These are phyloP conservation scores for Zychaea mexicana DNA, from an alignment of 371 early-diverging fungal species.

Conservation along the genomic window DNA sequence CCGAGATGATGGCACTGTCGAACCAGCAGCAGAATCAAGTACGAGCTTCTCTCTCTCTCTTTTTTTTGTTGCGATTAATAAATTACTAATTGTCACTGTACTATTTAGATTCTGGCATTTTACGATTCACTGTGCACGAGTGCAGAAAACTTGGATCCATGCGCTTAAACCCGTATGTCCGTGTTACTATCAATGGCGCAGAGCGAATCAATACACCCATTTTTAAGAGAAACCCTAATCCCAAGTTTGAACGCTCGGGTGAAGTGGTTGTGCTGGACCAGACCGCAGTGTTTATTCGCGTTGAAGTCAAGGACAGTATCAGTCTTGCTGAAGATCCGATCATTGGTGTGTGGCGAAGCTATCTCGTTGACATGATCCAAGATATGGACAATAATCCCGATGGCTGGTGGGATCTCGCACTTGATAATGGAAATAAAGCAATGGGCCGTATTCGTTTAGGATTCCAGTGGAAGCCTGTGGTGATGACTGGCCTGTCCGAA, in stretches of 20 bases:
- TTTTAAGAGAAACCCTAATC: slow-evolving; percentile 45
- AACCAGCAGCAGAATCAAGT: slow-evolving; percentile 62
- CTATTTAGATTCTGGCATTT: slow-evolving; percentile 52
- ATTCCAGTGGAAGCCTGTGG: slow-evolving; percentile 59
- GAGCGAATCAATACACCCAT: slow-evolving; percentile 42
- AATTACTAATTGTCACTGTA: too few species aligned
- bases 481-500: slow-evolving; percentile 49
- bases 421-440: slow-evolving; percentile 21
- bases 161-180: slow-evolving; percentile 47
- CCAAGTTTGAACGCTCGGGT: slow-evolving; percentile 49
- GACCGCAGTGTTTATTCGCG: slow-evolving; percentile 31
- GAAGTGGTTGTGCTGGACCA: slow-evolving; percentile 57
- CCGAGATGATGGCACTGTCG: slow-evolving; percentile 42
- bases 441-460: slow-evolving; percentile 51
- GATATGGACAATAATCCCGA: slow-evolving; percentile 21
- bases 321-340: slow-evolving; percentile 37
- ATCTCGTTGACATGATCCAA: slow-evolving; percentile 39
- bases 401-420: slow-evolving; percentile 48
- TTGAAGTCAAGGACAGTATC: slow-evolving; percentile 46
- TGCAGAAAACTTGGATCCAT: slow-evolving; percentile 41
- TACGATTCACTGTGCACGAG: slow-evolving; percentile 54
- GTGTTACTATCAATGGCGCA: slow-evolving; percentile 48
- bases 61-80: not conserved
- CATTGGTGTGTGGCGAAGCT: slow-evolving; percentile 34
- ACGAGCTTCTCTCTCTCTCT: slow-evolving; percentile 15